Evolutionary conservation across 2,329 filamentous ascomycete genomes (phyloP), one percentile per base, ranked within the genome.

Genomic region (Magnaporthiopsis rhizophila): DNA sequence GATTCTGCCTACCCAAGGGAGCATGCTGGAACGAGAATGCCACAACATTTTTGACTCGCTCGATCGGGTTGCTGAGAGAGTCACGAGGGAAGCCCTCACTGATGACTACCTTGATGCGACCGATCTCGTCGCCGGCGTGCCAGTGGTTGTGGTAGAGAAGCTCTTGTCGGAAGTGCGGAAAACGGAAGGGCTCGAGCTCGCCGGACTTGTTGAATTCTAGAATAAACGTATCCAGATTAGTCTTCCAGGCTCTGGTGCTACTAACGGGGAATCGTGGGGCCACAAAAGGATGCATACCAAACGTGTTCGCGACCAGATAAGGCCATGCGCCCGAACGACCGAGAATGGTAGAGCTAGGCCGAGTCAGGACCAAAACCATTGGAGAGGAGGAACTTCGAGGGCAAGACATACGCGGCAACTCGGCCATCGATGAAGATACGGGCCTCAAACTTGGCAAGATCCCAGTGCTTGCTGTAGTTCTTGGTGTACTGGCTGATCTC

Each of bases 21-120:
- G 90, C 92, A 78, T 95, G 90, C 71, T 95, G 90, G 70, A 96
- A 96, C 0, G 91, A 88, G 74, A 96, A 95, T 18, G 84, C 84
- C 30, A 92, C 84, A 59, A 92, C 75, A 70, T 93, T 91, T 71
- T 88, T 89, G 67, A 90, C 78, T 57, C 86, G 80, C 69, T 91
- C 86, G 68, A 90, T 85, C 0, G 85, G 83, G 58, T 78, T 75
- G 2, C 78, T 76, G 0, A 76, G 64, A 2, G 78, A 83, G 65
- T 83, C 80, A 53, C 86, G 79, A 12, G 82, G 79, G 65, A 92
- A 86, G 0, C 90, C 88, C 72, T 94, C 91, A 61, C 89, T 87
- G 65, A 96, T 83, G 64, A 92, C 74, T 32, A 96, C 75, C 72
- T 89, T 92, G 76, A 96, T 89, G 9, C 91, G 85, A 8, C 91